Evolutionary conservation across 306 rosid genomes (phyloP), one percentile per base, ranked within the genome.

Genomic region (Acacia crassicarpa): DNA sequence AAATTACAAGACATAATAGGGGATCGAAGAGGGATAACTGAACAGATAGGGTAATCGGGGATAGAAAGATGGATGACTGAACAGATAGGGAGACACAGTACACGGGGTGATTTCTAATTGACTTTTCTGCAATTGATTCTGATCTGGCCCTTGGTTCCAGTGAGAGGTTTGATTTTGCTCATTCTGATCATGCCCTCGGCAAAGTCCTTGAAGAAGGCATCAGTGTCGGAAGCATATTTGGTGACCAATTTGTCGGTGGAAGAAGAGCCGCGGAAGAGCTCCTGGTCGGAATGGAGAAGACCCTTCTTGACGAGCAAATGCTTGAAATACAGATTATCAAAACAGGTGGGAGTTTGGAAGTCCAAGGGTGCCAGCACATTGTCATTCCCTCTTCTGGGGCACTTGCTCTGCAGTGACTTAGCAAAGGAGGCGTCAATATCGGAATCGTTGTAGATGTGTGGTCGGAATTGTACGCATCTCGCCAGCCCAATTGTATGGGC

Each of bases 251-350:
- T 61, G 67, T 87, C 88, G 1, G 91, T 67, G 14, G 85, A 82
- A 40, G 54, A 2, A 23, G 80, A 61, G 12, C 86, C 89, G 54
- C 83, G 88, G 81, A 79, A 88, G 73, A 89, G 81, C 75, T 85
- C 87, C 71, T 89, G 93, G 72, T 91, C 90, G 11, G 91, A 91
- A 77, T 91, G 95, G 53, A 91, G 89, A 74, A 86, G 93, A 40
- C 56, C 91, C 78, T 80, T 88, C 38, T 73, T 77, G 0, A 15
- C 8, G 68, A 80, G 6, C 85, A 91, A 41, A 83, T 91, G 85
- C 79, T 87, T 83, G 44, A 65, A 91, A 77, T 88, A 88, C 4
- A 74, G 77, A 68, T 89, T 91, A 61, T 89, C 91, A 63, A 89
- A 91, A 73, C 66, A 66, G 70, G 83, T 77, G 4, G 93, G 90